phyloP scores from a whole-genome alignment of 345 rosid genomes.

The Gossypium turneri region DNA sequence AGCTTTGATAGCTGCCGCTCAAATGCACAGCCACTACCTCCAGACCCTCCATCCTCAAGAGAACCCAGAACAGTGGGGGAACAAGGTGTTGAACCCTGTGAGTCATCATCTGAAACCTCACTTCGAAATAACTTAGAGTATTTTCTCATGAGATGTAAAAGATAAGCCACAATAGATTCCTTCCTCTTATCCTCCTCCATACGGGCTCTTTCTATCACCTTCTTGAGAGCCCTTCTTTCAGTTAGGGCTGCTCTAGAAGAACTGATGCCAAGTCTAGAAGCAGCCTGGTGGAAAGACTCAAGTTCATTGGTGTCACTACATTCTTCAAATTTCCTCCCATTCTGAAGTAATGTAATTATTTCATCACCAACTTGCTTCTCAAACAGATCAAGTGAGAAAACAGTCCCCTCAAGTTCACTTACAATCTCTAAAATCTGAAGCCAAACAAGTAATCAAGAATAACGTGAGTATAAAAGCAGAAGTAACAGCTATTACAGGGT shows the following conservation, averaged over 20 bases:
- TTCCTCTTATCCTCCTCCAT: conserved; percentile 96
- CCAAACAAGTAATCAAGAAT: conserved; percentile 13
- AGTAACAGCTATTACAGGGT: background rate
- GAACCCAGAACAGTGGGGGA: conserved; percentile 68
- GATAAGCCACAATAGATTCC: conserved; percentile 92
- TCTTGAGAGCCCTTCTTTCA: conserved; percentile 90
- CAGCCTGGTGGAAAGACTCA: conserved; percentile 83
- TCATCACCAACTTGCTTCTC: conserved; percentile 98
- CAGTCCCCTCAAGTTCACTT: conserved; percentile 58
- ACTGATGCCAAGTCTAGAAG: conserved; percentile 67
- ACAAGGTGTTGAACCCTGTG: conserved; percentile 83
- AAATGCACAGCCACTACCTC: conserved; percentile 46
- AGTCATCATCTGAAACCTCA: conserved; percentile 81
- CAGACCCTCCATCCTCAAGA: conserved; percentile 42
- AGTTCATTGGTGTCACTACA: conserved; percentile 64
- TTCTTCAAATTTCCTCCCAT: conserved; percentile 71
- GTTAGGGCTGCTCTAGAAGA: conserved; percentile 88
- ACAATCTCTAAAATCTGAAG: conserved; percentile 81
- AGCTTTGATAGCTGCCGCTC: conserved; percentile 84
- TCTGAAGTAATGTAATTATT: conserved; percentile 80
- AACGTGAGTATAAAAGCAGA: background rate
- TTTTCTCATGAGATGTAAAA: conserved; percentile 88
- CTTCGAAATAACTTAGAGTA: conserved; percentile 89
- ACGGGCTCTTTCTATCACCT: conserved; percentile 89
- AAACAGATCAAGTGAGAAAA: conserved; percentile 56